phyloP scores from a whole-genome alignment of 2,329 filamentous ascomycete genomes.

The Hymenoscyphus occultus region DNA sequence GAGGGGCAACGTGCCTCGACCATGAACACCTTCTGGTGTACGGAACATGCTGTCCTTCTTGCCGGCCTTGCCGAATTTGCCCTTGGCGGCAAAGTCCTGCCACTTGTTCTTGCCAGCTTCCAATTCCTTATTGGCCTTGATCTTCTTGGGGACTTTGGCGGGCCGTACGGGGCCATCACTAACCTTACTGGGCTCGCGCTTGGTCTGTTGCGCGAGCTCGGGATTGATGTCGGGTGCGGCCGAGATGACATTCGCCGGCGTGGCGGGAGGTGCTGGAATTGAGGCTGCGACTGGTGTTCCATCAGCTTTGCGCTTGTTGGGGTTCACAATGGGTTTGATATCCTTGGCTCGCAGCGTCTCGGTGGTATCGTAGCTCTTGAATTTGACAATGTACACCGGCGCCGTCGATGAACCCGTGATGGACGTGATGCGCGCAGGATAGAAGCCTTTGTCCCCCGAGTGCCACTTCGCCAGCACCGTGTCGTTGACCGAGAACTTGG shows the following conservation, averaged over 20 bases:
- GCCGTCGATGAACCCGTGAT: slow-evolving; percentile 90
- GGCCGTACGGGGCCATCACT: slow-evolving; percentile 57
- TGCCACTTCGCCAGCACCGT: slow-evolving; percentile 87
- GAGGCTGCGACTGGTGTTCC: slow-evolving; percentile 53
- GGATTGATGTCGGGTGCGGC: slow-evolving; percentile 56
- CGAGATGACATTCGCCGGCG: slow-evolving; percentile 38
- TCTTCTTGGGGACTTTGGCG: slow-evolving; percentile 76
- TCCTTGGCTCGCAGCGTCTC: slow-evolving; percentile 81
- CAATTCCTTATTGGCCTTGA: slow-evolving; percentile 85
- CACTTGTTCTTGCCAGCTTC: slow-evolving; percentile 91
- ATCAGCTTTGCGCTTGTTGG: slow-evolving; percentile 83
- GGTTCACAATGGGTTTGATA: slow-evolving; percentile 72
- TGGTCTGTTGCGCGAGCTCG: slow-evolving; percentile 60
- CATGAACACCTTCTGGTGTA: slow-evolving; percentile 81
- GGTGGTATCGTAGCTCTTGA: slow-evolving; percentile 84
- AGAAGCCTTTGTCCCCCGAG: slow-evolving; percentile 84
- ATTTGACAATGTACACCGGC: slow-evolving; percentile 91
- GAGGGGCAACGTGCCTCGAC: slow-evolving; percentile 63
- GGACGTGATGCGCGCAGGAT: slow-evolving; percentile 87
- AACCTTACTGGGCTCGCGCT: slow-evolving; percentile 61
- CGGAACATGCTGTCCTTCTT: slow-evolving; percentile 98
- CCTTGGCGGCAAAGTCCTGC: slow-evolving; percentile 86
- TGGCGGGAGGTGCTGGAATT: slow-evolving; percentile 41
- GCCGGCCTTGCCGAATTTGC: slow-evolving; percentile 60
- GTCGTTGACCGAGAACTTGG: slow-evolving; percentile 81